Evolutionary conservation across 495 filamentous ascomycete species (phyloP), one percentile per base, ranked within the genome.

Genomic region (Aspergillus biplanus): DNA sequence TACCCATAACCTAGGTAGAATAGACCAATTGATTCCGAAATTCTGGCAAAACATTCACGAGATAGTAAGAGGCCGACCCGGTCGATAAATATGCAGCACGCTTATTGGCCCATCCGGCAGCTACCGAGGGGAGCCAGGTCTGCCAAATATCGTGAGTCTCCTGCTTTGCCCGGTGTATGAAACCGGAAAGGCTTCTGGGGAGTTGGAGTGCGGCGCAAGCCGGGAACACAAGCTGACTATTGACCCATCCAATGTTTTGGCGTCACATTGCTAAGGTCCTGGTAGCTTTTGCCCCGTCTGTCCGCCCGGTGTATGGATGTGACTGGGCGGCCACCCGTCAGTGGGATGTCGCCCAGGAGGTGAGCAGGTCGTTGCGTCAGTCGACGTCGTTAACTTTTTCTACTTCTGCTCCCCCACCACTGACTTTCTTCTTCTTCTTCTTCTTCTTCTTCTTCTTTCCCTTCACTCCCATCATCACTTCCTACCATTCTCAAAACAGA

Each of bases 111-210:
- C 63, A 61, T 35, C 63, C 65, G 72, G 71, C 61, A 76, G 71
- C 64, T 74, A 69, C 67, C 70, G 75, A 76, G 21, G 73, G 72
- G 69, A 68, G 59, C 64, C 27, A 47, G 16, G 53, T 59, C 33
- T 5, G 21, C 55, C 58, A 73, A 71, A 80, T 78, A 80, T 77
- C 75, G 75, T 80, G 71, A 69, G 33, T 69, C 73, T 78, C 79
- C 79, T 81, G 79, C 71, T 78, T 80, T 78, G 71, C 76, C 79
- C 79, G 79, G 79, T 80, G 76, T 79, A 76, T 79, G 77, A 80
- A 80, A 81, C 75, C 76, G 77, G 78, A 80, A 78, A 78, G 68
- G 71, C 68, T 69, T 66, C 66, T 73, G 68, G 67, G 67, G 64
- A 71, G 62, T 58, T 68, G 64, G 62, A 46, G 46, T 66, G 69